Percentiles rank a stretch among this genome's conserved stretches.
Evolutionary conservation across 352 stramenopile species (phyloP).

Genomic region (Hyaloperonospora brassicae): DNA sequence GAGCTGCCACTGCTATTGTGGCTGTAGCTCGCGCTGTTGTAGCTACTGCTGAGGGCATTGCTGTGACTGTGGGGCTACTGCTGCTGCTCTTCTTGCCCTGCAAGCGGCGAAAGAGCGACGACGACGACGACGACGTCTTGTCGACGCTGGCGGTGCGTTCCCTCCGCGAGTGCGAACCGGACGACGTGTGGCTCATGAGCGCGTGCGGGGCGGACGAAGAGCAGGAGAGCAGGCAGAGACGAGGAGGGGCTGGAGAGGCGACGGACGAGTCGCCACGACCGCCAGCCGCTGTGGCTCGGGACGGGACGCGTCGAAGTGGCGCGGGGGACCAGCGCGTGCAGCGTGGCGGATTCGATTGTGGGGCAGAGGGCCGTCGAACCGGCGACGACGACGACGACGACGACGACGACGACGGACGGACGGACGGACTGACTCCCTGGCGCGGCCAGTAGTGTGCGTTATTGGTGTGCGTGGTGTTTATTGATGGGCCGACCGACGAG

Average conservation of each 20-base stretch:
- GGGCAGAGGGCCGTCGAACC: constrained; percentile 15
- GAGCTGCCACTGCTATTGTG: constrained; percentile 11
- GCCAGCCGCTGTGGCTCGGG: too few species aligned
- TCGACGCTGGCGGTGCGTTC: constrained; percentile 22
- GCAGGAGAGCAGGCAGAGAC: too few species aligned
- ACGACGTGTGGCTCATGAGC: constrained; percentile 13
- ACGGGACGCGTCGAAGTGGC: too few species aligned
- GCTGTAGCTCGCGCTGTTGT: too few species aligned
- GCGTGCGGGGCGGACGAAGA: neutral
- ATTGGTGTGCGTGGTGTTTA: neutral
- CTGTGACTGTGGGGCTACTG: neutral
- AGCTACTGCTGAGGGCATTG: too few species aligned
- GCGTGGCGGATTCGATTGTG: constrained; percentile 30
- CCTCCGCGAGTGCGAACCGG: constrained; percentile 16
- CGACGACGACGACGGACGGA: too few species aligned
- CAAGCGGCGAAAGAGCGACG: constrained; percentile 23
- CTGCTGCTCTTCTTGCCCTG: constrained; percentile 16
- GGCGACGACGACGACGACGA: neutral
- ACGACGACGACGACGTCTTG: constrained; percentile 17
- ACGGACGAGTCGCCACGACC: too few species aligned
- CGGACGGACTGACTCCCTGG: too few species aligned
- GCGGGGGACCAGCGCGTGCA: constrained; percentile 4
- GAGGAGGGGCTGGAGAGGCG: too few species aligned
- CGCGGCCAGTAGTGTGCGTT: too few species aligned
- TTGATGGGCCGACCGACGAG: constrained; percentile 12